A percentile compares a stretch with the other conserved stretches of the same genome.
These are phyloP conservation scores for Echinosophora koreensis DNA, from an alignment of 306 rosid genomes.

Conservation along the genomic window DNA sequence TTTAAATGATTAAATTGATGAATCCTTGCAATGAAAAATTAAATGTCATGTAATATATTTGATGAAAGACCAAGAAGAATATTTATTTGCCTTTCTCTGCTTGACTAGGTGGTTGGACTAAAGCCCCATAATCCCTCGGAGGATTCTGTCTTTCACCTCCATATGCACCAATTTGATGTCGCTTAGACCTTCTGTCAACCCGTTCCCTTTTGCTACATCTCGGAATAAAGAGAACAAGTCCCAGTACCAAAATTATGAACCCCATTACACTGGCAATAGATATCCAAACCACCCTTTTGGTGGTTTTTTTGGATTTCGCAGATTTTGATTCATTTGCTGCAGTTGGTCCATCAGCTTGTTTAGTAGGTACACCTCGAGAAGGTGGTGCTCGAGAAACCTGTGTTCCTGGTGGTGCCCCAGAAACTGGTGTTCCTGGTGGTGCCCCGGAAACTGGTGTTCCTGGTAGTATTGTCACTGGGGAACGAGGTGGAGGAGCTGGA, in stretches of 20 bases:
- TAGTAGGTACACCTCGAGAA: constrained; percentile 60
- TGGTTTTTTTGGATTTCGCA: constrained; percentile 61
- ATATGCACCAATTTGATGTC: constrained; percentile 76
- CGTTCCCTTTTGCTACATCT: constrained; percentile 66
- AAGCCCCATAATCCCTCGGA: constrained; percentile 55
- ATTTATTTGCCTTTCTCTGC: constrained; percentile 68
- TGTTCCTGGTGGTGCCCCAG: constrained; percentile 54
- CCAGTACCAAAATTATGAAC: constrained; percentile 67
- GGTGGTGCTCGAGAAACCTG: constrained; percentile 51
- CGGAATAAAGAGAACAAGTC: constrained; percentile 69
- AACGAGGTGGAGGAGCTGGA: constrained; percentile 63
- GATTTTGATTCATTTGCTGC: constrained; percentile 61
- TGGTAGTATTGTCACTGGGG: constrained; percentile 59
- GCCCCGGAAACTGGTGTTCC: constrained; percentile 50
- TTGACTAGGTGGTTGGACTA: constrained; percentile 63
- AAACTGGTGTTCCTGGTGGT: constrained; percentile 43
- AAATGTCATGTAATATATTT: constrained; percentile 20
- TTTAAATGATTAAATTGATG: background rate
- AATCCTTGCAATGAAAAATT: constrained; percentile 23
- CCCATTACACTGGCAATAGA: constrained; percentile 67
- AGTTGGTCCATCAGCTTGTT: constrained; percentile 79
- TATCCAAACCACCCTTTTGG: constrained; percentile 85
- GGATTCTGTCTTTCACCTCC: constrained; percentile 69
- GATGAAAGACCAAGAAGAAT: constrained; percentile 34
- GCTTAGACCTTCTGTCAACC: constrained; percentile 64